Evolutionary conservation across 805 yeast species (phyloP), one percentile per base, ranked within the genome.

Genomic region (Cyberlindnera petersonii): DNA sequence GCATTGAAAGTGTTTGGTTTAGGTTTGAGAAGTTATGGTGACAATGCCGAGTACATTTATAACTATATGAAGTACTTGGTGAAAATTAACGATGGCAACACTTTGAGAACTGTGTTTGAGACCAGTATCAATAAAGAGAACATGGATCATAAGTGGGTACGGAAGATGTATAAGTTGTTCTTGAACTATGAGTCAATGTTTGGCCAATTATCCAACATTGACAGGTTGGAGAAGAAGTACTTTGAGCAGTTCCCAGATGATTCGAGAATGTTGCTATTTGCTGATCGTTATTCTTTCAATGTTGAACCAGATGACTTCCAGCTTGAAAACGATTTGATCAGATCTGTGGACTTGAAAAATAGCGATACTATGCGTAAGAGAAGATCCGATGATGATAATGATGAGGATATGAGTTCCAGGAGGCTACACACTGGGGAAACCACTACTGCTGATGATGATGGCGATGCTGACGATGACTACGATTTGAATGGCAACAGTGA

Each of bases 61-160:
- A 73, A 74, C 34, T 91, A 91, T 58, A 65, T 91, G 49, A 75
- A 81, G 44, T 89, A 83, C 54, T 65, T 93, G 47, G 72, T 87
- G 16, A 64, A 72, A 43, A 68, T 74, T 20, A 82, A 82, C 55
- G 89, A 79, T 63, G 64, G 83, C 53, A 71, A 77, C 5, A 72
- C 84, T 52, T 84, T 88, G 14, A 81, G 91, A 50, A 85, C 87
- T 8, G 69, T 87, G 26, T 82, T 91, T 57, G 98, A 93, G 59
- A 72, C 83, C 4, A 78, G 88, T 75, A 81, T 31, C 9, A 50
- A 49, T 37, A 49, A 38, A 23, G 49, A 46, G 18, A 58, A 54
- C 26, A 37, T 59, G 20, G 50, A 55, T 17, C 31, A 52, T 4
- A 58, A 56, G 6, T 65, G 67, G 37, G 52, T 77, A 45, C 65